These are phyloP conservation scores for Penicillium turbatum DNA, from an alignment of 495 filamentous ascomycete genomes.

Conservation along the genomic window DNA sequence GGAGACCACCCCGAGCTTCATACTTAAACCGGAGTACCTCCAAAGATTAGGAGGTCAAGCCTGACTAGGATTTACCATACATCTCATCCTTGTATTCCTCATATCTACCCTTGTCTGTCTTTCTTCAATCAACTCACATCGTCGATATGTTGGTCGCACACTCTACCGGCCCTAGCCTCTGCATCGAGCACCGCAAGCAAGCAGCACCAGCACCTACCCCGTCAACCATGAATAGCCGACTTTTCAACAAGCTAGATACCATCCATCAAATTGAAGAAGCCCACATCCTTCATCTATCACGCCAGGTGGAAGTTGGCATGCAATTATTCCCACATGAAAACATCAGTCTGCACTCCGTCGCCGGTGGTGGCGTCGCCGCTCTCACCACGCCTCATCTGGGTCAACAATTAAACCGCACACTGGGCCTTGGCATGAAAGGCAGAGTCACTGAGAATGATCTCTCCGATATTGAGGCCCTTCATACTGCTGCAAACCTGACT, in stretches of 20 bases:
- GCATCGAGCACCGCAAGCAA: constrained; percentile 3
- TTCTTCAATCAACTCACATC: neutral
- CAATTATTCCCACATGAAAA: constrained; percentile 11
- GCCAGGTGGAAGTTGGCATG: constrained; percentile 12
- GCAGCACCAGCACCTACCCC: neutral
- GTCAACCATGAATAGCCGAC: neutral
- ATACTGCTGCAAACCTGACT: constrained; percentile 2
- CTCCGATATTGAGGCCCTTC: constrained; percentile 6
- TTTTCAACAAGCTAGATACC: constrained; percentile 11
- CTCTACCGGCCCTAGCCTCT: constrained; percentile 1
- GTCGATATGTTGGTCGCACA: constrained; percentile 12
- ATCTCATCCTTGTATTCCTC: neutral
- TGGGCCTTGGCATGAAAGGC: constrained; percentile 17
- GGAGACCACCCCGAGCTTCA: neutral
- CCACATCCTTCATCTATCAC: constrained; percentile 9
- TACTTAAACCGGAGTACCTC: neutral
- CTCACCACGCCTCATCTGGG: constrained; percentile 13
- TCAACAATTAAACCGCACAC: constrained; percentile 16
- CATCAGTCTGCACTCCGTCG: constrained; percentile 7
- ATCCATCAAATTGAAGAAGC: constrained; percentile 15
- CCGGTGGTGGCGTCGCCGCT: constrained; percentile 5
- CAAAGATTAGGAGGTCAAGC: neutral
- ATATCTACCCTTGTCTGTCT: too few species aligned
- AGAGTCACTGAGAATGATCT: constrained; percentile 11
- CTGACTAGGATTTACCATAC: neutral